Evolutionary conservation across 202 grass and related monocot species (phyloP), one percentile per base, ranked within the genome.

Genomic region (Setaria italica): DNA sequence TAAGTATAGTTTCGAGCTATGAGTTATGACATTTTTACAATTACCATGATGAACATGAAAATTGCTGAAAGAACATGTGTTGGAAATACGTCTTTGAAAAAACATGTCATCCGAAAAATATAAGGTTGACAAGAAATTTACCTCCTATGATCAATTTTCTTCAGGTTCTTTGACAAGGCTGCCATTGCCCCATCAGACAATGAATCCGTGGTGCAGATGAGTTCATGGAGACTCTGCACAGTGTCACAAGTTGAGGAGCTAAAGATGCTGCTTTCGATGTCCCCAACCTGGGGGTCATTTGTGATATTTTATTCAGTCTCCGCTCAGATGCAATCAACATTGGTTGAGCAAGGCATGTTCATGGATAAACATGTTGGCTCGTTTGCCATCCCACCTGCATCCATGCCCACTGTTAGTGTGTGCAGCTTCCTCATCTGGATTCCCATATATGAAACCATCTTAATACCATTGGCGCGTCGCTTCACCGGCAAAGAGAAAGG

Each of bases 221-320:
- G 62, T 32, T 47, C 73, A 70, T 88, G 86, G 86, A 64, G 74
- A 10, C 74, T 88, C 41, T 84, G 86, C n/a, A 83, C 80, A 16
- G 80, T 88, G 66, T 79, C 80, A 70, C 86, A 88, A 33, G 86
- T 88, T 34, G 84, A 90, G 54, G 80, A 90, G 53, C 64, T 73
- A n/a, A 90, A 90, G 74, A 70, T 90, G 29, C 67, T 90, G 5
- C 29, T 90, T 6, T 70, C 80, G 20, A 90, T 87, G 84, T 39
- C 17, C 10, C 72, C 79, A 3, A 65, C 69, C 9, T 86, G 86
- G 20, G 51, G 4, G 6, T 76, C 54, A 21, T 76, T 76, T 15
- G 53, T 76, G 53, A 58, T 76, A 2, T 76, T 42, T 33, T 60
- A 39, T 1, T 17, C 84, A 8, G 84, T 90, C 29, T 32, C 30